phyloP scores from a whole-genome alignment of 345 rosid species.

The Passiflora organensis region DNA sequence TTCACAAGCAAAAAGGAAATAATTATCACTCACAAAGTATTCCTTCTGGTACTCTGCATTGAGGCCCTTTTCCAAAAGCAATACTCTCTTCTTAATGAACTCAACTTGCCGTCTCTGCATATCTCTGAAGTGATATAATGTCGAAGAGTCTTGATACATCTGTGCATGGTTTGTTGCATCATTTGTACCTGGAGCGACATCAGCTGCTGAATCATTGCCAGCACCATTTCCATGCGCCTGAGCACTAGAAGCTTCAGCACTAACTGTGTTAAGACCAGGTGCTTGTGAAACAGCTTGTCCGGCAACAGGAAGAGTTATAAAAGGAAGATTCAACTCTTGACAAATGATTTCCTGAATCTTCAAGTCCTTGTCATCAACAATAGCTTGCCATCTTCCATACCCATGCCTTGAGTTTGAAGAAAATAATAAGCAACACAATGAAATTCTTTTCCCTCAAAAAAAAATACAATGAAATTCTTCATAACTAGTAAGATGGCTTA shows the following conservation, averaged over 20 bases:
- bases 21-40: slow-evolving; percentile 48
- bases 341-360: slow-evolving; percentile 80
- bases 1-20: background rate
- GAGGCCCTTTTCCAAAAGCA: slow-evolving; percentile 82
- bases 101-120: slow-evolving; percentile 92
- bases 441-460: slow-evolving; percentile 1
- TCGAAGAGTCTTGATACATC: slow-evolving; percentile 41
- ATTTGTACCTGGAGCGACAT: slow-evolving; percentile 43
- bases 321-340: slow-evolving; percentile 80
- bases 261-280: slow-evolving; percentile 47
- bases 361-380: slow-evolving; percentile 91
- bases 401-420: slow-evolving; percentile 64
- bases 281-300: slow-evolving; percentile 66
- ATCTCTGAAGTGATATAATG: slow-evolving; percentile 69
- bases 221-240: slow-evolving; percentile 43
- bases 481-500: no score
- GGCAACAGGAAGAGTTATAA: slow-evolving; percentile 55
- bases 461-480: background rate
- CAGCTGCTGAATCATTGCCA: slow-evolving; percentile 43
- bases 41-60: slow-evolving; percentile 64
- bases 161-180: slow-evolving; percentile 43
- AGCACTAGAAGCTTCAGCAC: slow-evolving; percentile 43
- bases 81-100: slow-evolving; percentile 90
- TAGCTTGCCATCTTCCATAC: slow-evolving; percentile 99
- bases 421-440: slow-evolving; percentile 8